Percentiles rank a stretch among this genome's conserved stretches.
phyloP scores from a whole-genome alignment of 257 asterid genomes.

The Salvia splendens region DNA sequence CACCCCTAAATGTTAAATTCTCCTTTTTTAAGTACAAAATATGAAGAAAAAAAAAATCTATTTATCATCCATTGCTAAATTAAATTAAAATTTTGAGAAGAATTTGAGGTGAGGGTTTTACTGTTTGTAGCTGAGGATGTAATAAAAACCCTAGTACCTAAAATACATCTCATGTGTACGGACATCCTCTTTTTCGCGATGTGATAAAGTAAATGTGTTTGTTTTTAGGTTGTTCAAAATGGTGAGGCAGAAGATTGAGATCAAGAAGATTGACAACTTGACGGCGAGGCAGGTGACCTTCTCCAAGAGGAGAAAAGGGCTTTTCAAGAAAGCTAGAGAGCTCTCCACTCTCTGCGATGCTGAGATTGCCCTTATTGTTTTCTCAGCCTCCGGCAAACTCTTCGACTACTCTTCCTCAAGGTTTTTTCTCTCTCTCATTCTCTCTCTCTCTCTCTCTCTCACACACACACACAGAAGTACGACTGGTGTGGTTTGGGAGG shows the following conservation, averaged over 20 bases:
- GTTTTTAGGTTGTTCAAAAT: slow-evolving; percentile 25
- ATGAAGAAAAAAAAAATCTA: not conserved
- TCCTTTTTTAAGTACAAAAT: not conserved
- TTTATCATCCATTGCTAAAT: not conserved
- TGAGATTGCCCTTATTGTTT: slow-evolving; percentile 61
- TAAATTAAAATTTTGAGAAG: not conserved
- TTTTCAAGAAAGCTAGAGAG: slow-evolving; percentile 71
- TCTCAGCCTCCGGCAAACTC: slow-evolving; percentile 67
- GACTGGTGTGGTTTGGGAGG: too few relatives aligned
- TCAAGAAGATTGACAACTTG: slow-evolving; percentile 62
- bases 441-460: slow-evolving; percentile 5
- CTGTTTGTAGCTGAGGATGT: not conserved
- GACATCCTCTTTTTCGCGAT: not conserved
- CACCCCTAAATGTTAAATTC: not conserved
- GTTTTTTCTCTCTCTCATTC: slow-evolving; percentile 31
- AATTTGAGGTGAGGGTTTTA: slow-evolving; percentile 16
- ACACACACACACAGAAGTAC: not conserved
- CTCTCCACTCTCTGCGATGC: slow-evolving; percentile 75
- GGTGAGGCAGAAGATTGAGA: slow-evolving; percentile 71
- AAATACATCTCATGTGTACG: not conserved
- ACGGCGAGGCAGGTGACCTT: slow-evolving; percentile 68
- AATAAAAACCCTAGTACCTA: not conserved
- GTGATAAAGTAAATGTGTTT: not conserved
- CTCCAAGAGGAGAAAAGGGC: slow-evolving; percentile 73
- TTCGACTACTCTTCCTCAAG: slow-evolving; percentile 58